Base-by-base conservation (phyloP, 2,329 filamentous ascomycete genomes). In the Aspergillus pseudoviridinutans region DNA sequence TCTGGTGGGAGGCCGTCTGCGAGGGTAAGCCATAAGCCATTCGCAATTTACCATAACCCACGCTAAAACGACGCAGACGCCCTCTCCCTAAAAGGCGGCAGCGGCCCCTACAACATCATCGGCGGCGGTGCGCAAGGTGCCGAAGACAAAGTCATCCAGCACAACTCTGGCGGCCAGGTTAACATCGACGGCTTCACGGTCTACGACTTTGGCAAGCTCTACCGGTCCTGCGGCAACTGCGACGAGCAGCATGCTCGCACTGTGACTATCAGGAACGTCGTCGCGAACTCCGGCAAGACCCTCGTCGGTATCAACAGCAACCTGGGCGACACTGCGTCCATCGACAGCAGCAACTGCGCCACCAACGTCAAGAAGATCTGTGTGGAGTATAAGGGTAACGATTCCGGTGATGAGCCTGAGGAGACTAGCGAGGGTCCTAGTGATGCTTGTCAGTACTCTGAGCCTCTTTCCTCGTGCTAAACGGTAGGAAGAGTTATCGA, bases 141-240 rank as follows among this genome's bases (percentile, higher is more conserved):
- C 41, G 64, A 66, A 1, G 71, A 74, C 66, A 74, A 74, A 61
- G 71, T 74, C 54, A 65, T 74, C 57, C 71, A 74, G 58, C 70
- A 72, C 64, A 74, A 75, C 61, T 67, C 67, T 49, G 64, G 61
- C 35, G 71, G 71, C 25, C 68, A 66, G 17, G 65, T 71, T 47
- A 66, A 46, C 52, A 61, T 76, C 50, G 68, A 72, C 41, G 72
- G 71, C 59, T 78, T 76, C 62, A 74, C 71, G 27, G 72, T 74
- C 35, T 67, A 72, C 51, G 69, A 78, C 65, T 71, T 74, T 47
- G 75, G 75, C 59, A 77, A 77, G 68, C 64, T 81, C 49, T 80
- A 79, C 71, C 77, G 79, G 57, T 74, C 74, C 49, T 82, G 79
- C 66, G 79, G 79, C 24, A 76, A 76, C 70, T 80, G 76, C 66